These are phyloP conservation scores for Coelastrella sp. DNA, from an alignment of 139 green algal genomes.

Conservation along the genomic window DNA sequence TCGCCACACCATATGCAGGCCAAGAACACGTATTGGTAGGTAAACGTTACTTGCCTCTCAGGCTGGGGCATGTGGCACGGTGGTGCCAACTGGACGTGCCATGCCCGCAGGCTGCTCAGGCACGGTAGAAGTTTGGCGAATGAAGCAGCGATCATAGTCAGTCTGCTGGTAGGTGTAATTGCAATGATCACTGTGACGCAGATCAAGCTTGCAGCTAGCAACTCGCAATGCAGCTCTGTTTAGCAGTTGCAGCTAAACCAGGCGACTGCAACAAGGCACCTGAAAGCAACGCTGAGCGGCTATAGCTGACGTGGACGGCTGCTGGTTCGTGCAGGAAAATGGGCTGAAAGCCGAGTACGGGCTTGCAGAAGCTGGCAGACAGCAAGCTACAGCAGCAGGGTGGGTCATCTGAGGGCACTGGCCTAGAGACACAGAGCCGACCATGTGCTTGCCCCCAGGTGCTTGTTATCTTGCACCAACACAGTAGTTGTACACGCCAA, in stretches of 20 bases:
- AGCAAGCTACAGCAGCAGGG: constrained; percentile 64
- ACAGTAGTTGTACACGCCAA: no score
- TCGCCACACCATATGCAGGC: not conserved
- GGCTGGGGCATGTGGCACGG: no score
- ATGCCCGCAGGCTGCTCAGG: constrained; percentile 51
- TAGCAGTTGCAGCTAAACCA: not conserved
- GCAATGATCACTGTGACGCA: no score
- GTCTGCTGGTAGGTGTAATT: constrained; percentile 21
- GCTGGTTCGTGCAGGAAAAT: constrained; percentile 54
- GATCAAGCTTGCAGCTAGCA: no score
- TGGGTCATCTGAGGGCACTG: not conserved
- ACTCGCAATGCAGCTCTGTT: no score
- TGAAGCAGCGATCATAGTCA: constrained; percentile 63
- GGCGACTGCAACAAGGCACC: no score
- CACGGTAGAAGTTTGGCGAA: constrained; percentile 64
- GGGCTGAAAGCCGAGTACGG: constrained; percentile 55
- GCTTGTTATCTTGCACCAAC: no score
- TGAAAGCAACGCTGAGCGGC: no score
- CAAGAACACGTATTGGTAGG: constrained; percentile 20
- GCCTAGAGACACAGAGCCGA: no score
- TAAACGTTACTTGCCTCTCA: no score
- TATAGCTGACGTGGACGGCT: not conserved
- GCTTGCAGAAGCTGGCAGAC: constrained; percentile 54
- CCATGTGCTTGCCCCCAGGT: no score
- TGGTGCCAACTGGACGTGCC: no score